Base-by-base conservation (phyloP, 164 flowering plant species). In the Chimonanthus praecox region DNA sequence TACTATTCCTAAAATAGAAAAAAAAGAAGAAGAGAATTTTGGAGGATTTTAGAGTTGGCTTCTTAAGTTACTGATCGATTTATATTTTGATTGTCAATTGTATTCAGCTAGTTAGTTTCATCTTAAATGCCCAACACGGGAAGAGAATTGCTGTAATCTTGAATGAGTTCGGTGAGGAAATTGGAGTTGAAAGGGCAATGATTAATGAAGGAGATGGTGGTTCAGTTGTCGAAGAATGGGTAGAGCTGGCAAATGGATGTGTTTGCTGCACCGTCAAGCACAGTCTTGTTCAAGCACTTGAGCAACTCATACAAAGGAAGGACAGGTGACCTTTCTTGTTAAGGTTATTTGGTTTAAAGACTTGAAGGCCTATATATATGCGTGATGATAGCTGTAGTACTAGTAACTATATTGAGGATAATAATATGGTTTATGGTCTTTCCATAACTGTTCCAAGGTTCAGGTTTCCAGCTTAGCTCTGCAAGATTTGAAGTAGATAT, bases 171-270 rank as follows among this genome's bases (percentile, higher is more conserved):
- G 99, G 99, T 8, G 98, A 95, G 72, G 99, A 95, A 82, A 86
- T 95, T 74, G 99, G 99, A 58, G 98, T 95, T 0, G 99, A 93
- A 77, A 85, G 98, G 71, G 98, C 97, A 4, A 92, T 95, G 98
- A 92, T 93, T 61, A 95, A 95, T 74, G 98, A 95, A 67, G 98
- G 98, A 49, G 96, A 89, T 68, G 90, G 85, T 7, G 97, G 99
- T 2, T 85, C 88, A 0, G 83, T 95, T 9, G 97, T 95, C 20
- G 98, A 95, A 80, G 99, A 95, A 73, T 95, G 99, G 99, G 99
- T 95, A 43, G 99, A 95, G 85, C 87, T 93, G 3, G 94, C 97
- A n/a, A 95, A 95, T 87, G 99, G 98, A 3, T 95, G 99, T 80
- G 81, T 95, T 77, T 95, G 99, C 78, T 95, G 99, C 83, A 93